Percentiles rank a stretch among this genome's conserved stretches.
These are phyloP conservation scores for Cornus florida DNA, from an alignment of 148 eudicot genomes.

Conservation along the genomic window DNA sequence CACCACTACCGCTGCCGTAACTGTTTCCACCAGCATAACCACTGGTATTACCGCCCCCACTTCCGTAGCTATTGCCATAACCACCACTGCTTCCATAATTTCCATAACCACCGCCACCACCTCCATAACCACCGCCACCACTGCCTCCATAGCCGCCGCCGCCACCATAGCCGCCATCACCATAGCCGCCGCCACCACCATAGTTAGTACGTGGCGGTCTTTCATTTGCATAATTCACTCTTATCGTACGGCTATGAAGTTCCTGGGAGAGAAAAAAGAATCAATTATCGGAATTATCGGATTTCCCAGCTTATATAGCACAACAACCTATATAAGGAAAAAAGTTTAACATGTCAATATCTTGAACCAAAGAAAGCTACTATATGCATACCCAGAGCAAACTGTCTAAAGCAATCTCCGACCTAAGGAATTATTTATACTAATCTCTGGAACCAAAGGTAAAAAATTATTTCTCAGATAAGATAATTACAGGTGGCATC, in stretches of 20 bases:
- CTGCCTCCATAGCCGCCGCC: conserved; percentile 15
- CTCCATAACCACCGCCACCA: conserved; percentile 7
- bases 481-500: too few relatives aligned
- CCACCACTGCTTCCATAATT: neutral
- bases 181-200: conserved; percentile 24
- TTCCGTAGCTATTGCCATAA: neutral
- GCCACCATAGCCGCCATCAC: conserved; percentile 14
- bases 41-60: neutral
- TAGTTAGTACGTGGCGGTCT: conserved; percentile 52
- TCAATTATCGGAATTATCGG: neutral
- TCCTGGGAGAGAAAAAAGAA: conserved; percentile 45
- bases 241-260: conserved; percentile 70
- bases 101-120: neutral
- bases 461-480: too few relatives aligned
- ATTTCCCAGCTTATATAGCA: too few relatives aligned
- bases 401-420: too few relatives aligned
- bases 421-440: too few relatives aligned
- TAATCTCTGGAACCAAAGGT: too few relatives aligned
- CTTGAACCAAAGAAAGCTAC: too few relatives aligned
- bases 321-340: too few relatives aligned
- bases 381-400: too few relatives aligned
- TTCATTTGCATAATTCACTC: conserved; percentile 77
- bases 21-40: too few relatives aligned
- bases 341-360: too few relatives aligned
- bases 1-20: neutral